Base-by-base conservation (phyloP, 2,329 filamentous ascomycete species). In the Diplodia scrobiculata region DNA sequence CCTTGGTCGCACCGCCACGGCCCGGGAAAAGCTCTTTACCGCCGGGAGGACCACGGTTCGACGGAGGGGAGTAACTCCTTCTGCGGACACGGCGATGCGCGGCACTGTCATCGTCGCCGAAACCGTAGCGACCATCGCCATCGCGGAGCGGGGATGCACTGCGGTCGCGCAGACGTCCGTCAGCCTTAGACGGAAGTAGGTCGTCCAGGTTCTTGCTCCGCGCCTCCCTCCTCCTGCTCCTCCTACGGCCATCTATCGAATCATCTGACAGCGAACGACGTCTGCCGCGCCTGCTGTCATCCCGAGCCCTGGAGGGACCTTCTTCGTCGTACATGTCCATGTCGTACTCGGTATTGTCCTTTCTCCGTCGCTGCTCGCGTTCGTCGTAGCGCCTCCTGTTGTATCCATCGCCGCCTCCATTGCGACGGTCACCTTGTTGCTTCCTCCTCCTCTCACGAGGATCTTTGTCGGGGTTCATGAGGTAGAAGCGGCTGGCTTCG, bases 381-480 rank as follows among this genome's bases (percentile, higher is more conserved):
- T 79, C 80, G 54, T 82, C 79, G 59, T 82, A 82, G 55, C 79
- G 76, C 67, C 73, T 72, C 65, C 79, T 79, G 52, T 79, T 78
- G 69, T 81, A 80, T n/a, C 29, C 45, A 21, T 79, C 77, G 25
- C 75, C 72, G 66, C 75, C 73, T 34, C 68, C 70, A 36, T 70
- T 68, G 48, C 48, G 62, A 47, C 67, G 64, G 68, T 69, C 45
- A 41, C 13, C 41, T 41, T 38, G 74, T 70, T 75, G 76, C 71
- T 79, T 73, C 60, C 78, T 74, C 70, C 78, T 72, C 68, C 78
- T 72, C 79, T 91, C 92, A 70, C 89, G 88, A 2, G 90, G 92
- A 72, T 97, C 93, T 74, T 92, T 87, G 71, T 97, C 91, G 0
- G 94, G 94, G 72, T 98, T 91, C 72, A 95, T 84, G 41, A 97